Evolutionary conservation across 2,329 filamentous ascomycete species (phyloP).

Genomic region (Sarocladium kiliense): DNA sequence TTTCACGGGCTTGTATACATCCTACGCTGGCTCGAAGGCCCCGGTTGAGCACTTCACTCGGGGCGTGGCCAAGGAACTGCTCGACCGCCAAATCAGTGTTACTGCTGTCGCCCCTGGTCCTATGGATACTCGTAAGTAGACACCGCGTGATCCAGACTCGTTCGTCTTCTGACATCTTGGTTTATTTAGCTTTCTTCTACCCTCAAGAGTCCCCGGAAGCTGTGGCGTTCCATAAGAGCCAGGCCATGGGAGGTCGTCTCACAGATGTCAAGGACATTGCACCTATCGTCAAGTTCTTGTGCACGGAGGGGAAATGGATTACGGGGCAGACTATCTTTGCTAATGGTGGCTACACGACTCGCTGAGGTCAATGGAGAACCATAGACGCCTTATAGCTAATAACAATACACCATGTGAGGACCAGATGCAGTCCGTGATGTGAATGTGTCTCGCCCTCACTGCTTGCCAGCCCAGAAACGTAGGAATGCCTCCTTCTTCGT

Average conservation of each 20-base stretch:
- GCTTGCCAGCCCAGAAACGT: conserved; percentile 20
- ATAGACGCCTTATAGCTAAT: neutral
- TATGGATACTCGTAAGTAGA: conserved; percentile 33
- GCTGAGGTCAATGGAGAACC: conserved; percentile 17
- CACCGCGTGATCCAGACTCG: neutral
- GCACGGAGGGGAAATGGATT: conserved; percentile 38
- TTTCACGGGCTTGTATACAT: conserved; percentile 40
- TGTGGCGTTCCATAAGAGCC: conserved; percentile 38
- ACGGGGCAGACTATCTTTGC: conserved; percentile 42
- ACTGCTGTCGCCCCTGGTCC: conserved; percentile 31
- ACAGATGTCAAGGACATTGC: conserved; percentile 39
- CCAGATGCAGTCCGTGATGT: neutral
- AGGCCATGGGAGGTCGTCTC: conserved; percentile 34
- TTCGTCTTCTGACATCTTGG: neutral
- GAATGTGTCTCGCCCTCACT: neutral
- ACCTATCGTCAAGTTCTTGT: conserved; percentile 37
- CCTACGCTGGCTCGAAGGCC: conserved; percentile 37
- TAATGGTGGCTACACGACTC: conserved; percentile 42
- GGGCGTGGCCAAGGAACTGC: conserved; percentile 28
- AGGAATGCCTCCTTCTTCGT: conserved; percentile 21
- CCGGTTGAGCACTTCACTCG: conserved; percentile 34
- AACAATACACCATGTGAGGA: neutral
- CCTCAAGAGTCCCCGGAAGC: conserved; percentile 35
- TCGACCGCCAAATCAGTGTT: conserved; percentile 26
- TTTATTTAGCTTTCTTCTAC: conserved; percentile 36